A percentile compares a stretch with the other conserved stretches of the same genome.
These are phyloP conservation scores for Paecilomyces sp. DNA, from an alignment of 2,329 filamentous ascomycete species.

Conservation along the genomic window DNA sequence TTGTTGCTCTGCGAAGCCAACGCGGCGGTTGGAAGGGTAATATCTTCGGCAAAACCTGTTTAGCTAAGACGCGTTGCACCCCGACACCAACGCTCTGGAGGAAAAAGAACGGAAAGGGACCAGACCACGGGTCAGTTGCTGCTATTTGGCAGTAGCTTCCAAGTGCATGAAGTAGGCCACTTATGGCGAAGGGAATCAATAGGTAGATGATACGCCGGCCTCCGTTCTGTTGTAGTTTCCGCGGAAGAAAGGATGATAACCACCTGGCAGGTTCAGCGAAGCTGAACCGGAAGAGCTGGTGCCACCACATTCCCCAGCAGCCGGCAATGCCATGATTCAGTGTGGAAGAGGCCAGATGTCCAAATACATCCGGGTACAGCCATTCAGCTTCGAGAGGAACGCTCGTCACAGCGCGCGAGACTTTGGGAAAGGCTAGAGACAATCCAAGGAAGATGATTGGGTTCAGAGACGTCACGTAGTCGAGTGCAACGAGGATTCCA, in stretches of 20 bases:
- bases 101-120: constrained; percentile 62
- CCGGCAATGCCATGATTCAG: constrained; percentile 64
- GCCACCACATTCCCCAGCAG: constrained; percentile 84
- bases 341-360: constrained; percentile 33
- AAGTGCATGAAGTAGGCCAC: constrained; percentile 54
- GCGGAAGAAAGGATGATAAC: constrained; percentile 21
- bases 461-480: constrained; percentile 52
- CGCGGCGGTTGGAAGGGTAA: constrained; percentile 35
- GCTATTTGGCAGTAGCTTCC: constrained; percentile 64
- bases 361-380: constrained; percentile 56
- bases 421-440: constrained; percentile 40
- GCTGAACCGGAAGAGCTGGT: constrained; percentile 75
- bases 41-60: constrained; percentile 24
- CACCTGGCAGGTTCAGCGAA: constrained; percentile 32
- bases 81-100: constrained; percentile 61
- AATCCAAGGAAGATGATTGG: constrained; percentile 54
- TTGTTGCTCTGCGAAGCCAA: constrained; percentile 45
- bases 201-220: constrained; percentile 15
- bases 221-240: constrained; percentile 1
- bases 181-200: constrained; percentile 26
- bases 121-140: constrained; percentile 47
- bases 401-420: constrained; percentile 52
- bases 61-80: constrained; percentile 46
- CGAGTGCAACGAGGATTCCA: constrained; percentile 55
- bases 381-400: constrained; percentile 55